These are phyloP conservation scores for Daldinia childiae DNA, from an alignment of 495 filamentous ascomycete species.

Conservation along the genomic window DNA sequence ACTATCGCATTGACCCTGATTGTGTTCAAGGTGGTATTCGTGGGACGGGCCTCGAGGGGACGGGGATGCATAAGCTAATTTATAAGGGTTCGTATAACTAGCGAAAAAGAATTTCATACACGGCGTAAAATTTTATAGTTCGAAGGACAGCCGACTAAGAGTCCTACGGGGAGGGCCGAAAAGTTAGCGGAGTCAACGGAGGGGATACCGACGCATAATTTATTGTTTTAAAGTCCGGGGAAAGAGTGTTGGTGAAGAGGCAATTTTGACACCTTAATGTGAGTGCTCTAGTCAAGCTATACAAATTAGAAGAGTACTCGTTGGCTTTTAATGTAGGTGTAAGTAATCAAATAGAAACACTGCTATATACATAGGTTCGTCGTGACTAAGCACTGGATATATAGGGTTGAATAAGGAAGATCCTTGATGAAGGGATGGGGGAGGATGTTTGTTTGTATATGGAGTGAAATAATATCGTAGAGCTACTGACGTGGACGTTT, in stretches of 20 bases:
- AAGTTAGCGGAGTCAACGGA: not conserved
- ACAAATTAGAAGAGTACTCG: not conserved
- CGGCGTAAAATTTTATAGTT: not conserved
- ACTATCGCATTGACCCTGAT: not conserved
- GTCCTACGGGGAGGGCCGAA: constrained; percentile 12
- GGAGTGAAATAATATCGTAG: no score
- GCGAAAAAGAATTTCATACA: not conserved
- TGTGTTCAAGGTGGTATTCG: not conserved
- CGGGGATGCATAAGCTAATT: not conserved
- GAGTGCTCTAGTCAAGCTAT: constrained; percentile 3
- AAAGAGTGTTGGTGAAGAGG: not conserved
- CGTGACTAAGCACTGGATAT: not conserved
- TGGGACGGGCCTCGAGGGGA: not conserved
- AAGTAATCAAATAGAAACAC: constrained; percentile 24
- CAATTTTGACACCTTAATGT: constrained; percentile 32
- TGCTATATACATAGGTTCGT: not conserved
- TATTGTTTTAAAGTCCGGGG: not conserved
- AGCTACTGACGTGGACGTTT: not conserved
- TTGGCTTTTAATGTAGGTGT: not conserved
- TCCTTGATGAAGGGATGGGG: not conserved
- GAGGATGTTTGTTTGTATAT: not conserved
- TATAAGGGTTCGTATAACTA: not conserved
- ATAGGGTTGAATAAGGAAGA: constrained; percentile 10
- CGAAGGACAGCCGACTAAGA: not conserved
- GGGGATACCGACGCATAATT: constrained; percentile 27